A percentile compares a stretch with the other conserved stretches of the same genome.
phyloP scores from a whole-genome alignment of 345 rosid genomes.

The Litchi chinensis region DNA sequence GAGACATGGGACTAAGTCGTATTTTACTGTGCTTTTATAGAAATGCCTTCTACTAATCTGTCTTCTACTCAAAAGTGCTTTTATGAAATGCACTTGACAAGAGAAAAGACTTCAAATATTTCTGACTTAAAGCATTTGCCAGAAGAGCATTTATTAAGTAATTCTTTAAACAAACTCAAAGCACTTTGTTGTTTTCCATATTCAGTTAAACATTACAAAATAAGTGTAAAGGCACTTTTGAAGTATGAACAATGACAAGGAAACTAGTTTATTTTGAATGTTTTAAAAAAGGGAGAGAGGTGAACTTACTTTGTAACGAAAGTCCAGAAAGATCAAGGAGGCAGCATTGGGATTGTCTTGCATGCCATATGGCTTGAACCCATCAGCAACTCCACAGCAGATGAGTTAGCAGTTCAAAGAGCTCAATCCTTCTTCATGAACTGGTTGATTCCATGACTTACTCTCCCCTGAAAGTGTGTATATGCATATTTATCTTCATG shows the following conservation, averaged over 20 bases:
- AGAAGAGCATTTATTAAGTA: too few species aligned
- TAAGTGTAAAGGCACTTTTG: background rate
- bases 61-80: background rate
- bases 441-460: slow-evolving; percentile 12
- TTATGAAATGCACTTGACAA: too few species aligned
- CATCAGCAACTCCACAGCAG: slow-evolving; percentile 25
- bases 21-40: background rate
- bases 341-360: slow-evolving; percentile 37
- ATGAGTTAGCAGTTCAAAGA: slow-evolving; percentile 33
- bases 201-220: background rate
- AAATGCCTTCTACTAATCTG: background rate
- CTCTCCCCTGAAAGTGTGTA: slow-evolving; percentile 1
- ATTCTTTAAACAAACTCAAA: too few species aligned
- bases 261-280: background rate
- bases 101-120: too few species aligned
- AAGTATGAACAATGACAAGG: background rate
- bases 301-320: background rate
- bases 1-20: background rate
- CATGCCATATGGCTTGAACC: slow-evolving; percentile 32
- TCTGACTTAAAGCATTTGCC: too few species aligned
- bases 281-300: too few species aligned
- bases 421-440: slow-evolving; percentile 25
- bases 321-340: slow-evolving; percentile 43
- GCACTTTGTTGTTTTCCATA: too few species aligned
- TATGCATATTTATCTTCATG: background rate